Conservation (phyloP, 345 rosid species). For the Eucalyptus polyanthemos region DNA sequence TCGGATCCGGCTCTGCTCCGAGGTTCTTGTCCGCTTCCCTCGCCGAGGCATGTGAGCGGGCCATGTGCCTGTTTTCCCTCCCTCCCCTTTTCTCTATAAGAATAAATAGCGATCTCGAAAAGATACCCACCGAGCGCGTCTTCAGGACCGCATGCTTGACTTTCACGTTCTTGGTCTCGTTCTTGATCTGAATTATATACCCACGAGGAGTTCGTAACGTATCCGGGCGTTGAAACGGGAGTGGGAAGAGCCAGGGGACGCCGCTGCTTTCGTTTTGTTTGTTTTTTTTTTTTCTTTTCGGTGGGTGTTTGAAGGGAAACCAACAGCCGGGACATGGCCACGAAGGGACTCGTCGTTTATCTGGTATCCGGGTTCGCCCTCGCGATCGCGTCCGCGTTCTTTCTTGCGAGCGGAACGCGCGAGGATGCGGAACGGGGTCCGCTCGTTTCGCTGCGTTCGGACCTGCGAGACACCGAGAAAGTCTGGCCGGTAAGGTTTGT, state of each 20-base stretch:
- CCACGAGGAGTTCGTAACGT: background rate
- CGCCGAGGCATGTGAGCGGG: background rate
- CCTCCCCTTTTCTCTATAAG: background rate
- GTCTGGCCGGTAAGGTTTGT: constrained; percentile 71
- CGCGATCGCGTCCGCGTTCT: constrained; percentile 33
- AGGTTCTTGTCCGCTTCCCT: background rate
- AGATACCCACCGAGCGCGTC: background rate
- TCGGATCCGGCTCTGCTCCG: background rate
- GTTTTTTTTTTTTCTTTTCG: background rate
- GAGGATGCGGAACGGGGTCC: background rate
- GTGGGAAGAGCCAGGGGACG: background rate
- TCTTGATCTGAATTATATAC: background rate
- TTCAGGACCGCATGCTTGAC: background rate
- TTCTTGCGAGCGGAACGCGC: constrained; percentile 3
- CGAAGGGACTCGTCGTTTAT: constrained; percentile 43
- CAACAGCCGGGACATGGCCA: constrained; percentile 15
- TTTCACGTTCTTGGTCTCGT: background rate
- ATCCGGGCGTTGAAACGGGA: background rate
- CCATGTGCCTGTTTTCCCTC: background rate
- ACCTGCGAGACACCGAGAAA: constrained; percentile 4
- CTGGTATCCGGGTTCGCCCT: constrained; percentile 53
- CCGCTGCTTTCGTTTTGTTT: background rate
- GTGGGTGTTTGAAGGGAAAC: background rate
- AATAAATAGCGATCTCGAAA: background rate
- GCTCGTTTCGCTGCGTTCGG: background rate